Percentiles rank a stretch among this genome's conserved stretches.
These are phyloP conservation scores for Aspergillus intermedius DNA, from an alignment of 2,329 filamentous ascomycete species.

Conservation along the genomic window DNA sequence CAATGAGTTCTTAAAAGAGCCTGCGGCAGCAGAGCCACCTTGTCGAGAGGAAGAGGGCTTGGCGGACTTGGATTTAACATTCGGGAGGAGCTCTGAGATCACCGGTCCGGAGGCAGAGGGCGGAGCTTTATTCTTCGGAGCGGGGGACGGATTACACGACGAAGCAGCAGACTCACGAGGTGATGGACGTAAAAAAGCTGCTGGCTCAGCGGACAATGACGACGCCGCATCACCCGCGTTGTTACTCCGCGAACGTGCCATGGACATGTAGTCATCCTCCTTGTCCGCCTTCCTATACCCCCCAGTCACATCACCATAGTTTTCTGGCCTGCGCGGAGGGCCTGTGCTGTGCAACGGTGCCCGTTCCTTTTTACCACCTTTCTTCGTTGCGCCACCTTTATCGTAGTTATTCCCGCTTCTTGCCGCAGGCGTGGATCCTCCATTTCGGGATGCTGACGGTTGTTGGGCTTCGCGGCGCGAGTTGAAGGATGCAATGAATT, in stretches of 20 bases:
- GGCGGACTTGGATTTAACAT: constrained; percentile 52
- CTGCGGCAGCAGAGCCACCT: constrained; percentile 67
- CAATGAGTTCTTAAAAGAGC: constrained; percentile 51
- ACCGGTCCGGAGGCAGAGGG: constrained; percentile 69
- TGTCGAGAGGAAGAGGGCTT: constrained; percentile 72
- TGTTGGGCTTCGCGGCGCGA: constrained; percentile 45
- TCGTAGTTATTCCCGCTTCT: constrained; percentile 4
- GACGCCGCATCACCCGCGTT: constrained; percentile 19
- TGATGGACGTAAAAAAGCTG: constrained; percentile 36
- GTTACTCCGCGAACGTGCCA: constrained; percentile 39
- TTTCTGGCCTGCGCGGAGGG: constrained; percentile 56
- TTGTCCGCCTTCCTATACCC: constrained; percentile 68
- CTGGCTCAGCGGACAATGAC: constrained; percentile 49
- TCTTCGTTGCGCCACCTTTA: constrained; percentile 7
- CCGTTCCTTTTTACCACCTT: constrained; percentile 53
- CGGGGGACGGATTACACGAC: constrained; percentile 39
- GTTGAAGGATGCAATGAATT: constrained; percentile 71
- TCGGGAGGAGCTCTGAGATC: constrained; percentile 66
- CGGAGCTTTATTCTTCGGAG: constrained; percentile 41
- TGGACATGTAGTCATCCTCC: constrained; percentile 66
- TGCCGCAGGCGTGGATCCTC: constrained; percentile 22
- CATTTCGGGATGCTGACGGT: constrained; percentile 13
- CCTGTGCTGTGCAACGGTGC: constrained; percentile 55
- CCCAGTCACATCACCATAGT: constrained; percentile 58
- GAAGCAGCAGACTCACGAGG: constrained; percentile 38